Conservation (phyloP, 2,329 filamentous ascomycete genomes). For the Emergomyces orientalis region DNA sequence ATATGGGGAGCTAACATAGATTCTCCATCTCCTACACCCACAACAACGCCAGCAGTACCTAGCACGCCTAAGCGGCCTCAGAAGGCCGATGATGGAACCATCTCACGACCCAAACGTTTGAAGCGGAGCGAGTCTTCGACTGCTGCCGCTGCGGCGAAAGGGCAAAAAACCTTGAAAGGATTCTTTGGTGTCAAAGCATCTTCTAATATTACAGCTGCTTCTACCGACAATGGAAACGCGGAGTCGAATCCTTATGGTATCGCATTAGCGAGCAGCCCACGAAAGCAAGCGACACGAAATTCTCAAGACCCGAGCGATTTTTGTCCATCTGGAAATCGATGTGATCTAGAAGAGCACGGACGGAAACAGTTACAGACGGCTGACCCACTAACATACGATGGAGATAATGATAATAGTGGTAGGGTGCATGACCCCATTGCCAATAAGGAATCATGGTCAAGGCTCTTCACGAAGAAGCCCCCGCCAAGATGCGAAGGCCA, state of each 20-base stretch:
- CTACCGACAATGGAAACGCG: background rate
- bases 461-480: constrained; percentile 64
- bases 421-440: constrained; percentile 58
- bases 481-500: constrained; percentile 74
- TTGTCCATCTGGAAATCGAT: background rate
- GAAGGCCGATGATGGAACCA: constrained; percentile 20
- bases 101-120: constrained; percentile 40
- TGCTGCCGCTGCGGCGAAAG: constrained; percentile 30
- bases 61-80: constrained; percentile 32
- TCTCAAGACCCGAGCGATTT: background rate
- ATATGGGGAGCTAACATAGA: background rate
- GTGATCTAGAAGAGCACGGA: background rate
- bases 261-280: background rate
- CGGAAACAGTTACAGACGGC: background rate
- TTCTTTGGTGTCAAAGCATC: constrained; percentile 62
- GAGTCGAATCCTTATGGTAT: background rate
- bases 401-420: constrained; percentile 26
- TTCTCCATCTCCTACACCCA: background rate
- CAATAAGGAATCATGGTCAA: constrained; percentile 75
- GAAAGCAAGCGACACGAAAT: background rate
- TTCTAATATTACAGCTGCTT: background rate
- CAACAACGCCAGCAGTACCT: background rate
- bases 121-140: constrained; percentile 33
- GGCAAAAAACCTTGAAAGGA: constrained; percentile 58
- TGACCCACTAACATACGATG: constrained; percentile 18